Evolutionary conservation across 108 stramenopile genomes (phyloP), one percentile per base, ranked within the genome.

Genomic region (Cyclotella baltica): DNA sequence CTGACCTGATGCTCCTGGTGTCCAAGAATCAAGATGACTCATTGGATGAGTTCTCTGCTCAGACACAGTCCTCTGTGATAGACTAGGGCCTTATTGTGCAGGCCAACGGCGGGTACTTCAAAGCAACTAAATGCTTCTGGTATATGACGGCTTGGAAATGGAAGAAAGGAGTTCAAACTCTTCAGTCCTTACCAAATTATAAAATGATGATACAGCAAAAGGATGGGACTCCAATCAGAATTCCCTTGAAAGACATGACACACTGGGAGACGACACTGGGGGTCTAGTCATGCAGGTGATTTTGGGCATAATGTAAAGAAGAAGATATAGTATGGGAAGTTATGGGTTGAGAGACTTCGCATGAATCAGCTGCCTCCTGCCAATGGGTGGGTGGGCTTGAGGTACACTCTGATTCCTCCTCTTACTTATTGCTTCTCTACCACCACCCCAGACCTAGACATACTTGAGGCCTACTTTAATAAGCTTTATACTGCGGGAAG

Each of bases 91-190:
- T 28, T 2, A 13, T 64, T 4, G 43, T 73, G 3, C 43, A 43
- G 16, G 47, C 59, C 0, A 73, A 9, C 8, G 72, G 72, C n/a
- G 72, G 72, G 3, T 46, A 27, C 28, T 13, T 73, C 0, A 73
- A 73, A 18, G 56, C 30, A 30, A 10, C 10, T 1, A 73, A 73
- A 62, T 73, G 59, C 28, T 73, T 73, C 47, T 73, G 72, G n/a
- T n/a, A 58, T 73, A 73, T 22, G 46, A 36, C 62, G 27, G 9
- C 47, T 25, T 73, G 59, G 62, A 46, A 50, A 13, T 73, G 51
- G 30, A 13, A 0, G 1, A 33, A 33, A 1, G 72, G 72, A 19
- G 20, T 0, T 11, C 51, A 46, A 10, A 25, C 30, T 18, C 67
- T 69, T 2, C 43, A 52, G 25, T 4, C 35, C 1, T 25, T 69